phyloP scores from a whole-genome alignment of 228 moss, liverwort and hornwort species.

The Sphagnum magellanicum region DNA sequence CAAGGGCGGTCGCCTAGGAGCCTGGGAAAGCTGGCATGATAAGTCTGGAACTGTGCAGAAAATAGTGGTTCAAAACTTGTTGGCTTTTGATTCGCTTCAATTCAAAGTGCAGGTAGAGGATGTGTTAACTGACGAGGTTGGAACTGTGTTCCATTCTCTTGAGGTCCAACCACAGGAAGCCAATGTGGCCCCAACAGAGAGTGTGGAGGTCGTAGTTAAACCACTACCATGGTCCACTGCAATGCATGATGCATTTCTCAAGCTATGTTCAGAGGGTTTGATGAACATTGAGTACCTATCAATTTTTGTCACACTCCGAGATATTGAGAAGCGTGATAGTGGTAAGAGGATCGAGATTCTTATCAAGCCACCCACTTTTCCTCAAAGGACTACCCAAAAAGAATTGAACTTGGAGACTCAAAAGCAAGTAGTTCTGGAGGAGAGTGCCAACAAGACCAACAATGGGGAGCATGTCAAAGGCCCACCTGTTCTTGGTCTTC shows the following conservation, averaged over 20 bases:
- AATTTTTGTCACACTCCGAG: slow-evolving; percentile 47
- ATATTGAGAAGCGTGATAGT: slow-evolving; percentile 54
- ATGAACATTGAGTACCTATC: slow-evolving; percentile 34
- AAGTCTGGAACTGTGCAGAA: slow-evolving; percentile 45
- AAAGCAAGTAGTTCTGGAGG: slow-evolving; percentile 10
- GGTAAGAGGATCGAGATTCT: slow-evolving; percentile 55
- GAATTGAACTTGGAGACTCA: slow-evolving; percentile 14
- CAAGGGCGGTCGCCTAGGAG: slow-evolving; percentile 26
- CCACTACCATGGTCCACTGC: slow-evolving; percentile 65
- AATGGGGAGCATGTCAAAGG: slow-evolving; percentile 34
- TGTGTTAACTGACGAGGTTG: slow-evolving; percentile 39
- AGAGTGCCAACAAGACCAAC: slow-evolving; percentile 15
- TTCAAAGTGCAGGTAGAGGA: slow-evolving; percentile 42
- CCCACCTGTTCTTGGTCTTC: slow-evolving; percentile 67
- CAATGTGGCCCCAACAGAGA: slow-evolving; percentile 62
- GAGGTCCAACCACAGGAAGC: slow-evolving; percentile 58
- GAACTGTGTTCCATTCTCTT: slow-evolving; percentile 36
- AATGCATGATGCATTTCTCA: slow-evolving; percentile 33
- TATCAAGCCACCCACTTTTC: slow-evolving; percentile 40
- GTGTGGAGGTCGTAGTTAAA: slow-evolving; percentile 58
- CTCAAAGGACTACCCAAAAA: slow-evolving; percentile 23
- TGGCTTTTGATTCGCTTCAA: slow-evolving; percentile 61
- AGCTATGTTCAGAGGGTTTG: slow-evolving; percentile 29
- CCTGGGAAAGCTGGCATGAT: slow-evolving; percentile 64
- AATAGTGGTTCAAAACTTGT: slow-evolving; percentile 63